Percentiles rank a stretch among this genome's conserved stretches.
Evolutionary conservation across 495 filamentous ascomycete genomes (phyloP).

Genomic region (Penicillium simplicissimum): DNA sequence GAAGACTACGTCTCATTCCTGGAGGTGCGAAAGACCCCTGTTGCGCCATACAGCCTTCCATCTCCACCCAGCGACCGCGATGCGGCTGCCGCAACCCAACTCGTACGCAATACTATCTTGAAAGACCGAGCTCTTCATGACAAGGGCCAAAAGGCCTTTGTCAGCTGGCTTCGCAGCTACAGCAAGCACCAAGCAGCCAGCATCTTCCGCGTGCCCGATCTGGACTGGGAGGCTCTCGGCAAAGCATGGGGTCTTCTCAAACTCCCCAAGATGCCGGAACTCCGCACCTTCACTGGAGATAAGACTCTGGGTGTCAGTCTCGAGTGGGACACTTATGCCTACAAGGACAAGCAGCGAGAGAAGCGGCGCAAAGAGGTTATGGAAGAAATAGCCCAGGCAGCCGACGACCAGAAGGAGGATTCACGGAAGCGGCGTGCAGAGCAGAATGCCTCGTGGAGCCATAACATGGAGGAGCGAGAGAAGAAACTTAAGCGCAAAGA

Average conservation of each 20-base stretch:
- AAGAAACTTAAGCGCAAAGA: conserved; percentile 66
- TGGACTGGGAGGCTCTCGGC: conserved; percentile 82
- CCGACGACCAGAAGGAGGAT: conserved; percentile 32
- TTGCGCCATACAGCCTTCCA: conserved; percentile 59
- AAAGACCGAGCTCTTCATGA: conserved; percentile 83
- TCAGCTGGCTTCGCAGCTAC: conserved; percentile 88
- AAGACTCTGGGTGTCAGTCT: conserved; percentile 60
- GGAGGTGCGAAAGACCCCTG: conserved; percentile 85
- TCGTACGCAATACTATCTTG: conserved; percentile 61
- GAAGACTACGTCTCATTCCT: conserved; percentile 89
- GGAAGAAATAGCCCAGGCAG: conserved; percentile 39
- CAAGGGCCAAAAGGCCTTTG: conserved; percentile 85
- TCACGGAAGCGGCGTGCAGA: conserved; percentile 42
- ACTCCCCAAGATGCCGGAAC: conserved; percentile 93
- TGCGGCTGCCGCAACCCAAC: conserved; percentile 49
- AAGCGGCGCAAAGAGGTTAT: conserved; percentile 62
- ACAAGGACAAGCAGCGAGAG: conserved; percentile 78
- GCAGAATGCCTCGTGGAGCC: conserved; percentile 76
- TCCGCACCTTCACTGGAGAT: conserved; percentile 67
- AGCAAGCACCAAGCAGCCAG: conserved; percentile 86
- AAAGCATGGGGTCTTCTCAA: conserved; percentile 80
- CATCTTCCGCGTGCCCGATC: conserved; percentile 82
- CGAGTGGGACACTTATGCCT: conserved; percentile 63
- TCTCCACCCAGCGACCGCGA: conserved; percentile 56
- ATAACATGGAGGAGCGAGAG: conserved; percentile 71